phyloP scores from a whole-genome alignment of 2,329 filamentous ascomycete species.

The Rugonectria rugulosa region DNA sequence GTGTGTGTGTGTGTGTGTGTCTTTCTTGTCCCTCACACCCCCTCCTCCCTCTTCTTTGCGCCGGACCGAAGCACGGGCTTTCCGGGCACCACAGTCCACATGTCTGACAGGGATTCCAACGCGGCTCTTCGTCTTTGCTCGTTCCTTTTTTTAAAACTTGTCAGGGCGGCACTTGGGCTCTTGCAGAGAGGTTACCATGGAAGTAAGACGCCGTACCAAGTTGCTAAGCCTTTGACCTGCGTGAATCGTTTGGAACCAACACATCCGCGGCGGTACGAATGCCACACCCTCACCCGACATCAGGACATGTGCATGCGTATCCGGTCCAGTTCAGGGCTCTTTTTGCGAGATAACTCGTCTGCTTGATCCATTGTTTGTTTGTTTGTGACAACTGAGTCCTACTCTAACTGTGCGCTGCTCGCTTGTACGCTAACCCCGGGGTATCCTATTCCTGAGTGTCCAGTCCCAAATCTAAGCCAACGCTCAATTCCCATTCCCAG shows the following conservation, averaged over 20 bases:
- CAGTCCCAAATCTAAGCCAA: no score
- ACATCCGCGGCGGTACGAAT: no score
- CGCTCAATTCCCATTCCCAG: conserved; percentile 28
- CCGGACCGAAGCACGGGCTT: conserved; percentile 36
- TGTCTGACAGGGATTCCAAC: conserved; percentile 42
- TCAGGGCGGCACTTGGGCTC: conserved; percentile 13
- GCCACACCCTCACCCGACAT: no score
- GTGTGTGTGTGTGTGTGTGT: no score
- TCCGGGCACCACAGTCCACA: conserved; percentile 34
- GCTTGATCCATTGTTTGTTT: background rate
- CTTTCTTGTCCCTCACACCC: conserved; percentile 1
- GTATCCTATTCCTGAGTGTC: conserved; percentile 31
- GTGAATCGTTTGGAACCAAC: background rate
- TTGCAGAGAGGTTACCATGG: background rate
- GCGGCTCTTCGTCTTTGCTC: conserved; percentile 36
- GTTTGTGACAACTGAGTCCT: conserved; percentile 4
- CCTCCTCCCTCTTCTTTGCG: background rate
- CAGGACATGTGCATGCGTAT: no score
- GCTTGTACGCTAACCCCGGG: no score
- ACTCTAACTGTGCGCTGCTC: conserved; percentile 27
- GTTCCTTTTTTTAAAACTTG: conserved; percentile 22
- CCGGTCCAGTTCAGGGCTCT: no score
- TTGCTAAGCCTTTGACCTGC: background rate
- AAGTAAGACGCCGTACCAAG: background rate
- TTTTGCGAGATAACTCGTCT: no score